phyloP scores from a whole-genome alignment of 2,329 filamentous ascomycete species.

The Daldinia eschscholtzii region DNA sequence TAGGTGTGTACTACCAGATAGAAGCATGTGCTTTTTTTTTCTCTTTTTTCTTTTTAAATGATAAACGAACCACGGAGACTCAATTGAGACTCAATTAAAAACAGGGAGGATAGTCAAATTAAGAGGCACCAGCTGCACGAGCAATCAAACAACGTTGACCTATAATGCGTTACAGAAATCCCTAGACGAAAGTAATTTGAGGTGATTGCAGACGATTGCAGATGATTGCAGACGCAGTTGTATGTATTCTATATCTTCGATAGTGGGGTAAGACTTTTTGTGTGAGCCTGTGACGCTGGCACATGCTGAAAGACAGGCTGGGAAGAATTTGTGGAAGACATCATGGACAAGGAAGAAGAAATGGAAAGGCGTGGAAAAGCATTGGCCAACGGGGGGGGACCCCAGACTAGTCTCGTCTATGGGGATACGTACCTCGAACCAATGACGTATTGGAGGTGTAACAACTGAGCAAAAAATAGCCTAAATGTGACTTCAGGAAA shows the following conservation, averaged over 20 bases:
- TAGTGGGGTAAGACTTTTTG: constrained; percentile 34
- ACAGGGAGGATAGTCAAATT: not conserved
- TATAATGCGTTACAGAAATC: constrained; percentile 9
- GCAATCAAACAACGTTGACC: constrained; percentile 9
- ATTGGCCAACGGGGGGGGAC: constrained; percentile 29
- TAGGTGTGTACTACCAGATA: not conserved
- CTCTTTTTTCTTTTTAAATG: not conserved
- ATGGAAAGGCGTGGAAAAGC: constrained; percentile 39
- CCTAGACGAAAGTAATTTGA: not conserved
- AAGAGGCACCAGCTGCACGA: not conserved
- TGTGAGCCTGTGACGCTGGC: constrained; percentile 43
- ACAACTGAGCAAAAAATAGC: constrained; percentile 38
- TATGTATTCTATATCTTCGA: constrained; percentile 9
- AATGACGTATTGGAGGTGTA: constrained; percentile 35
- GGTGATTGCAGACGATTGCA: constrained; percentile 6
- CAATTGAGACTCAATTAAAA: constrained; percentile 15
- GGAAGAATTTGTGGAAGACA: constrained; percentile 33
- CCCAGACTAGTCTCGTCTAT: not conserved
- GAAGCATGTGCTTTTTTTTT: not conserved
- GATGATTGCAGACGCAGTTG: constrained; percentile 8
- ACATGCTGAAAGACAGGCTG: constrained; percentile 42
- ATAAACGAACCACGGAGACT: not conserved
- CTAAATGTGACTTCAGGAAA: constrained; percentile 33
- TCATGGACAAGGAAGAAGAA: constrained; percentile 32
- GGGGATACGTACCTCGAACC: constrained; percentile 32